Conservation (phyloP, 75 land plant species). For the Cunninghamia lanceolata region DNA sequence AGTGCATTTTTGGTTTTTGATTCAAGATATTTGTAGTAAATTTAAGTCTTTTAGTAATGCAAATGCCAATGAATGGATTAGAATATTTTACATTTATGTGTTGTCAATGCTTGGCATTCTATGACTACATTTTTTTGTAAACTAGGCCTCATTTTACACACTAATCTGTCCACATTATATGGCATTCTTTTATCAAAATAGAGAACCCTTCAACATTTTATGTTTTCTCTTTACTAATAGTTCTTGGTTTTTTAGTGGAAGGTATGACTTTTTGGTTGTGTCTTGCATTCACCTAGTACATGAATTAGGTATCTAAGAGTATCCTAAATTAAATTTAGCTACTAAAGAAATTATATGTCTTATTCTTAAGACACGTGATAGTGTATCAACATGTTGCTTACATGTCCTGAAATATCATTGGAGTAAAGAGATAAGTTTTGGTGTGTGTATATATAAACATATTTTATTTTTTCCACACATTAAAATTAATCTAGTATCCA, state of each 20-base stretch:
- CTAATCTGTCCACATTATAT: too few relatives aligned
- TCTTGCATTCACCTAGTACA: too few relatives aligned
- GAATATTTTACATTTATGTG: not conserved
- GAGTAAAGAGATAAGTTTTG: not conserved
- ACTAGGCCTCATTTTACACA: too few relatives aligned
- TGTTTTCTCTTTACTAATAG: not conserved
- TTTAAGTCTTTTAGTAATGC: not conserved
- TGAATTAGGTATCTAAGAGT: too few relatives aligned
- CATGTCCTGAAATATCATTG: not conserved
- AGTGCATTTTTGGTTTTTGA: not conserved
- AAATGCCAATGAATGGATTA: not conserved
- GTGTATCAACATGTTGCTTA: not conserved
- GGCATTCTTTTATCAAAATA: too few relatives aligned
- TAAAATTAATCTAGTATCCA: too few relatives aligned
- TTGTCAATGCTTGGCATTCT: not conserved
- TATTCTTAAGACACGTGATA: not conserved
- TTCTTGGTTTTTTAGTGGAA: too few relatives aligned
- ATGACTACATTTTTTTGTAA: not conserved
- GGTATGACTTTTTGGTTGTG: too few relatives aligned
- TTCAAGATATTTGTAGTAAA: not conserved
- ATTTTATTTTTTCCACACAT: too few relatives aligned
- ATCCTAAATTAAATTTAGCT: too few relatives aligned
- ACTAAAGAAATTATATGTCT: too few relatives aligned
- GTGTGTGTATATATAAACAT: not conserved
- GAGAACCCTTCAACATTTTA: not conserved